Conservation (phyloP, 441 rosid genomes). For the Erysimum pusillum region DNA sequence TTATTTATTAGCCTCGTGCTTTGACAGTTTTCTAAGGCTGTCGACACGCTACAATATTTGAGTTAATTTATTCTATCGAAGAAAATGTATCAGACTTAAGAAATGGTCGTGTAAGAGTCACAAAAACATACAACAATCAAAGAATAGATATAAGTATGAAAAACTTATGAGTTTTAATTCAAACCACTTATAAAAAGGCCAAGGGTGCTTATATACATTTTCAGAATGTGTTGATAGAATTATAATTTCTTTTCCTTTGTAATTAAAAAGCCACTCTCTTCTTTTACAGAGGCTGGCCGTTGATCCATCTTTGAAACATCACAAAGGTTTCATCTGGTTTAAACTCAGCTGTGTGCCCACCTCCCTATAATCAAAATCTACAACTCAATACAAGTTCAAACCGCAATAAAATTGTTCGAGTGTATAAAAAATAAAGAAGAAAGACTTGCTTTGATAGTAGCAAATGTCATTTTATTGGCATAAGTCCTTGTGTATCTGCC, state of each 20-base stretch:
- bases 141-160: constrained; percentile 1
- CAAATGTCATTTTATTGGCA: constrained; percentile 66
- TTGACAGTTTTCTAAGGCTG: no score
- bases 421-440: background rate
- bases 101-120: no score
- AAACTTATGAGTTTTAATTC: no score
- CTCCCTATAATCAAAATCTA: constrained; percentile 52
- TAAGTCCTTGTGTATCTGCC: constrained; percentile 62
- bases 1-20: no score
- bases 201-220: background rate
- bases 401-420: background rate
- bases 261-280: background rate
- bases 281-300: constrained; percentile 28
- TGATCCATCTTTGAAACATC: constrained; percentile 42
- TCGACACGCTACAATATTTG: no score
- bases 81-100: no score
- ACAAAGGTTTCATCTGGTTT: constrained; percentile 48
- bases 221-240: background rate
- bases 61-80: no score
- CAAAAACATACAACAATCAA: no score
- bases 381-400: background rate
- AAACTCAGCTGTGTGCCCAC: constrained; percentile 62
- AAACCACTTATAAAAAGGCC: background rate
- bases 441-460: constrained; percentile 61
- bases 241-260: background rate